phyloP scores from a whole-genome alignment of 2,329 filamentous ascomycete genomes.

The Aspergillus pseudoviridinutans region DNA sequence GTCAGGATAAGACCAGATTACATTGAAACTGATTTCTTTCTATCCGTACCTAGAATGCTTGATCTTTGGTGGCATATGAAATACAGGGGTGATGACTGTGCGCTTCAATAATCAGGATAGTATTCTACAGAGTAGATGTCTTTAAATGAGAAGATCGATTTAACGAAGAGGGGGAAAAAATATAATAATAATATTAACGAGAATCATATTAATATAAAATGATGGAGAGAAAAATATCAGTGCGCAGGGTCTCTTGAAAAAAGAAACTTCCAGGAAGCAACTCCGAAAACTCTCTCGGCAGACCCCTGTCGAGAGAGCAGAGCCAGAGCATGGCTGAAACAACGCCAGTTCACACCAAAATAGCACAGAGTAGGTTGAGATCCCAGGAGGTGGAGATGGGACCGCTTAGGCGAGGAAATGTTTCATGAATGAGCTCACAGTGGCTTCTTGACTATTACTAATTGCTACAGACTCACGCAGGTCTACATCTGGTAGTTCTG shows the following conservation, averaged over 20 bases:
- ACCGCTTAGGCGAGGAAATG: not conserved
- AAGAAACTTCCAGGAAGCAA: conserved; percentile 20
- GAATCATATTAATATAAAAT: conserved; percentile 7
- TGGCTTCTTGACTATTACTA: not conserved
- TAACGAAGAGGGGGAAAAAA: conserved; percentile 1
- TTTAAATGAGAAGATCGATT: not conserved
- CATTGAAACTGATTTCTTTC: not conserved
- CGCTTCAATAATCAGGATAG: not conserved
- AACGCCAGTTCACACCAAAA: conserved; percentile 13
- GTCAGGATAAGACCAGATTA: not conserved
- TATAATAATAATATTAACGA: conserved; percentile 12
- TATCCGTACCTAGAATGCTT: no score
- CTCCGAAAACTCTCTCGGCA: conserved; percentile 22
- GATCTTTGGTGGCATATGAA: no score
- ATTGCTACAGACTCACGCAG: not conserved
- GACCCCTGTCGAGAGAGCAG: conserved; percentile 15
- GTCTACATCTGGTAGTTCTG: not conserved
- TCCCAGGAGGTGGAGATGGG: conserved; percentile 8
- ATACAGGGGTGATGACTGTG: no score
- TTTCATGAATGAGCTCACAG: conserved; percentile 25
- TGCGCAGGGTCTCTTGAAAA: conserved; percentile 21
- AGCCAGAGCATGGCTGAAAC: conserved; percentile 18
- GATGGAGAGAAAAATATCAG: not conserved
- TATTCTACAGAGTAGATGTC: not conserved
- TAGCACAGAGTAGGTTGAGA: conserved; percentile 8